Evolutionary conservation across 208 protist genomes (phyloP).

Genomic region (Angomonas desouzai): DNA sequence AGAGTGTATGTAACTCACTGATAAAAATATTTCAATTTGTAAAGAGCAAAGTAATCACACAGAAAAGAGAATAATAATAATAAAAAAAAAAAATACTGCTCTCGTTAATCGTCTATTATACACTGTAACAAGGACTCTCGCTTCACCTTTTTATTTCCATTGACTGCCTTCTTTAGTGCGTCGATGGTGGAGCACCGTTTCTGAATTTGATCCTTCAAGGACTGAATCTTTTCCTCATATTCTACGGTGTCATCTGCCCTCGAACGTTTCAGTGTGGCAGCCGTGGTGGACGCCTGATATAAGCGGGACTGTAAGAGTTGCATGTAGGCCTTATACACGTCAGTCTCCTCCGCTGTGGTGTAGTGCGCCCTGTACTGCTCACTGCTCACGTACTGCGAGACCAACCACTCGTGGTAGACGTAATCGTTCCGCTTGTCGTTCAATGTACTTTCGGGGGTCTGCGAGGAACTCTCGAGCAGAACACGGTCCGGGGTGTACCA

Average conservation of each 20-base stretch:
- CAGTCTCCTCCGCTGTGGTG: neutral
- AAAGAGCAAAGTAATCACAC: too few species aligned
- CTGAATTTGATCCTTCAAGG: neutral
- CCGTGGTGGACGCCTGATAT: neutral
- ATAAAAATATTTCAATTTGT: too few species aligned
- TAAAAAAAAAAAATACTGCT: too few species aligned
- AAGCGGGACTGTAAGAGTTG: neutral
- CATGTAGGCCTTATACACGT: neutral
- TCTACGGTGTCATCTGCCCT: neutral
- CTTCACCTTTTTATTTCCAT: neutral
- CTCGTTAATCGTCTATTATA: constrained; percentile 1
- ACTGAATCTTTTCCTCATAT: neutral
- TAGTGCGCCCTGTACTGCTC: neutral
- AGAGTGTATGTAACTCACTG: too few species aligned
- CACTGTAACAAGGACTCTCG: neutral
- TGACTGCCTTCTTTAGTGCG: neutral
- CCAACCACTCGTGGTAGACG: constrained; percentile 7
- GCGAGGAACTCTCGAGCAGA: neutral
- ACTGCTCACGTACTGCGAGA: constrained; percentile 6
- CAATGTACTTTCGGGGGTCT: neutral
- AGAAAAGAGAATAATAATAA: constrained; percentile 13
- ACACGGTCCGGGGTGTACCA: neutral
- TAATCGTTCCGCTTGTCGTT: constrained; percentile 2
- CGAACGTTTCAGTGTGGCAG: neutral
- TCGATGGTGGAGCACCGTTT: neutral